Evolutionary conservation across 352 stramenopile species (phyloP).

Genomic region (Phytophthora idaei): DNA sequence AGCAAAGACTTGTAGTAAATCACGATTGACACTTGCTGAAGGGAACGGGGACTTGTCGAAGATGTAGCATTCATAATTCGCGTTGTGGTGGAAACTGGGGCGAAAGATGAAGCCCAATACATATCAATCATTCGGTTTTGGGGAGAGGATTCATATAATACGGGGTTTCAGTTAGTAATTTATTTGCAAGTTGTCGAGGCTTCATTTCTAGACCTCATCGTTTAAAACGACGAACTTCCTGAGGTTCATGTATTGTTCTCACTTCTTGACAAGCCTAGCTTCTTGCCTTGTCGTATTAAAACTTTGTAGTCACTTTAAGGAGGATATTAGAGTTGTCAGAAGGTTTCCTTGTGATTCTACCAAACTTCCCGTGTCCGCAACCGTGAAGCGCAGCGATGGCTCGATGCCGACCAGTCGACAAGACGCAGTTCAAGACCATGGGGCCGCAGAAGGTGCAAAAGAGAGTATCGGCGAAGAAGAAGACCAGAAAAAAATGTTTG

Average conservation of each 20-base stretch:
- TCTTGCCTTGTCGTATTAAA: not conserved
- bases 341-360: too few relatives aligned
- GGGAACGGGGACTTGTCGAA: conserved; percentile 16
- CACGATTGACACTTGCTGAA: conserved; percentile 50
- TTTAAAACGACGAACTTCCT: conserved; percentile 2
- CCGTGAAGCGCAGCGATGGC: not conserved
- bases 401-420: not conserved
- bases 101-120: conserved; percentile 1
- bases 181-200: not conserved
- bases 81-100: conserved; percentile 3
- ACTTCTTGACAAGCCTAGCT: conserved; percentile 8
- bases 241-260: conserved; percentile 5
- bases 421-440: not conserved
- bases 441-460: not conserved
- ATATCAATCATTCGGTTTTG: too few relatives aligned
- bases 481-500: too few relatives aligned
- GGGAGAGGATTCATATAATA: too few relatives aligned
- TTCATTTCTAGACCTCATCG: not conserved
- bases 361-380: too few relatives aligned
- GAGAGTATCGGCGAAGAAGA: too few relatives aligned
- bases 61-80: conserved; percentile 50
- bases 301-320: not conserved
- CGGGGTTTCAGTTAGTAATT: not conserved
- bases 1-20: conserved; percentile 33
- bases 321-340: not conserved